Base-by-base conservation (phyloP, 129 eudicot genomes). In the Pulicaria dysenterica region DNA sequence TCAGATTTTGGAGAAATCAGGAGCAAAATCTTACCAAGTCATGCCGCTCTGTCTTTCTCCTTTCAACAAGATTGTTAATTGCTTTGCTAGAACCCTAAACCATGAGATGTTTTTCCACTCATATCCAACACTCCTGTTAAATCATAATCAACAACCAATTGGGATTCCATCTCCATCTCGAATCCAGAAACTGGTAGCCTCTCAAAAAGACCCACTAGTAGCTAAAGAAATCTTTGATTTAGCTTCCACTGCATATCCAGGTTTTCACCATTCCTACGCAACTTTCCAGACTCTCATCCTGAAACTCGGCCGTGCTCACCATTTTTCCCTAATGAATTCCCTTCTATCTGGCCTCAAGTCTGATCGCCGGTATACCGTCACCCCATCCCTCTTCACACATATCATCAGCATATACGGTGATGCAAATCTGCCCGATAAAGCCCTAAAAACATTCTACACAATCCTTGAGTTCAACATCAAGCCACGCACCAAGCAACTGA, bases 221-320 rank as follows among this genome's bases (percentile, higher is more conserved):
- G 98, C 96, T 4, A 81, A 83, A 69, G 98, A 87, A 64, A 87
- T 92, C 37, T 92, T 92, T 71, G 88, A 89, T 49, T 74, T 92
- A 44, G 86, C 98, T 36, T 79, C 95, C 3, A n/a, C 50, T 57
- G 62, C 54, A 74, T 82, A 69, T 84, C 96, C 86, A 59, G 6
- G 70, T 81, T 89, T 89, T 58, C 85, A 49, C 34, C 98, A 85
- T n/a, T 81, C 95, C 5, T 83, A 83, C 73, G 67, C 87, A 19
- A 69, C 91, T 3, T 75, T 42, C 78, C 88, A 85, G 48, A 65
- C 84, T 14, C 90, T 92, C 39, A 87, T 92, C 50, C 89, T 85
- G 77, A 92, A 92, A 78, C 88, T 92, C 59, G 98, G 81, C 37
- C 80, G 86, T 16, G 53, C 86, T 41, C 84, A 67, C 73, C 96